phyloP scores from a whole-genome alignment of 2,329 filamentous ascomycete genomes.

The Diplodia intermedia region DNA sequence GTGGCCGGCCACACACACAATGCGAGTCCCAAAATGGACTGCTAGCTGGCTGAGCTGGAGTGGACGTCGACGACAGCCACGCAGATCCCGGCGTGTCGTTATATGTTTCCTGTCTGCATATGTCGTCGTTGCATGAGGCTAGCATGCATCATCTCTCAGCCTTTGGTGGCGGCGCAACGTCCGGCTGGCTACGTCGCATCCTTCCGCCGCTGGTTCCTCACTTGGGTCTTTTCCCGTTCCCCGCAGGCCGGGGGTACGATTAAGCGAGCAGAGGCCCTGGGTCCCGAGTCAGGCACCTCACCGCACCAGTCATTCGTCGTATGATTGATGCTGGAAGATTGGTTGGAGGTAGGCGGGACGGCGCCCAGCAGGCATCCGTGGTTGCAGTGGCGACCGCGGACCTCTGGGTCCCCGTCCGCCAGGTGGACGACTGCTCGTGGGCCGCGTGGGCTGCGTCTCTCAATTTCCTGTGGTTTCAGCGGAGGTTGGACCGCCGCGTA shows the following conservation, averaged over 20 bases:
- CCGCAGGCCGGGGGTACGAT: slow-evolving; percentile 3
- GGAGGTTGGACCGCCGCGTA: not conserved
- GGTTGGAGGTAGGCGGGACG: not conserved
- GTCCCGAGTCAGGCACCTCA: slow-evolving; percentile 13
- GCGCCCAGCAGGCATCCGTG: no score
- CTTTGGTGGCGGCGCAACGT: not conserved
- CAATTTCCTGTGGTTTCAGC: slow-evolving; percentile 5
- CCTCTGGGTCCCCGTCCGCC: no score
- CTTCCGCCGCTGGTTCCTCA: slow-evolving; percentile 10
- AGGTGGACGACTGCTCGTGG: no score
- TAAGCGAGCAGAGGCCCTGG: slow-evolving; percentile 2
- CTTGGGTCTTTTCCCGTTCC: slow-evolving; percentile 12
- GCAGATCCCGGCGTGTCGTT: not conserved
- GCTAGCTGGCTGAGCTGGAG: not conserved
- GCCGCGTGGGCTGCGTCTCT: not conserved
- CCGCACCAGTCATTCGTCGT: slow-evolving; percentile 1
- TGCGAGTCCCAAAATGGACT: slow-evolving; percentile 27
- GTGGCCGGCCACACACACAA: not conserved
- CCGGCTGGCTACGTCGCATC: slow-evolving; percentile 6
- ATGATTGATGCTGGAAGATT: not conserved
- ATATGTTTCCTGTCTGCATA: not conserved
- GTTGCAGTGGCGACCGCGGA: no score
- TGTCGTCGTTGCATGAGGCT: not conserved
- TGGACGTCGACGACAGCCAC: not conserved
- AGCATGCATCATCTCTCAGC: not conserved